Conservation (phyloP, 2,329 filamentous ascomycete genomes). For the Fusarium continuum region DNA sequence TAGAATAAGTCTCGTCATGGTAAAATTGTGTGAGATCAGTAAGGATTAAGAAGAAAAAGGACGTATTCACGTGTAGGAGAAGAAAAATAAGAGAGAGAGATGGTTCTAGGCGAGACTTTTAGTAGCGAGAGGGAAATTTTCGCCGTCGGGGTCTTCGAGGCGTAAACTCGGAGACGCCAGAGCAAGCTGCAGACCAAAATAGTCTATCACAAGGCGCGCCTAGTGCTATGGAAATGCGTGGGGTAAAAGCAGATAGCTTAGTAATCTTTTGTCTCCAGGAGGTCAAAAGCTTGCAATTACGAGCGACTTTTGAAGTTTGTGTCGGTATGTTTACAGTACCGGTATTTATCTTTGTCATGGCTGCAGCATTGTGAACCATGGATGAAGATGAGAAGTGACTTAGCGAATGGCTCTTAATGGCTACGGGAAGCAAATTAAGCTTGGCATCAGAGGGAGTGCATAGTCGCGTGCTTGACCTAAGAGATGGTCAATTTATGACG, state of each 20-base stretch:
- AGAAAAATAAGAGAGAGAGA: conserved; percentile 1
- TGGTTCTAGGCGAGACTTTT: conserved; percentile 4
- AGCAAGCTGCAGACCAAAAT: conserved; percentile 31
- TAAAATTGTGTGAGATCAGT: conserved; percentile 22
- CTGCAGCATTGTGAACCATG: not conserved
- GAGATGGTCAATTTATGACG: not conserved
- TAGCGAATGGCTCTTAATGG: not conserved
- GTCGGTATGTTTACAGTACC: not conserved
- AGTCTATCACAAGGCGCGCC: conserved; percentile 35
- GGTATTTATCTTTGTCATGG: conserved; percentile 4
- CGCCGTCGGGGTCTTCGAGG: conserved; percentile 34
- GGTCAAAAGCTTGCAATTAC: conserved; percentile 2
- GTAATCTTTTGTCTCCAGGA: conserved; percentile 17
- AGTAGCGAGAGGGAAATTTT: conserved; percentile 35
- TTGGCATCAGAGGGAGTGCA: conserved; percentile 17
- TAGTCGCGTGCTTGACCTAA: conserved; percentile 23
- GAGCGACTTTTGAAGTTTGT: not conserved
- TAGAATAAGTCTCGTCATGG: conserved; percentile 81
- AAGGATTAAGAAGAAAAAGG: not conserved
- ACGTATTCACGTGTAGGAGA: not conserved
- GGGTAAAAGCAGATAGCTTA: conserved; percentile 28
- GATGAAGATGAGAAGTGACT: not conserved
- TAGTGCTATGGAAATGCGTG: conserved; percentile 14
- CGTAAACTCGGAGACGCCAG: conserved; percentile 39
- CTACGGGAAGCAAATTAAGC: not conserved